A percentile compares a stretch with the other conserved stretches of the same genome.
Conservation (phyloP, 768 basidiomycete genomes). For the Tulasnella sp. region DNA sequence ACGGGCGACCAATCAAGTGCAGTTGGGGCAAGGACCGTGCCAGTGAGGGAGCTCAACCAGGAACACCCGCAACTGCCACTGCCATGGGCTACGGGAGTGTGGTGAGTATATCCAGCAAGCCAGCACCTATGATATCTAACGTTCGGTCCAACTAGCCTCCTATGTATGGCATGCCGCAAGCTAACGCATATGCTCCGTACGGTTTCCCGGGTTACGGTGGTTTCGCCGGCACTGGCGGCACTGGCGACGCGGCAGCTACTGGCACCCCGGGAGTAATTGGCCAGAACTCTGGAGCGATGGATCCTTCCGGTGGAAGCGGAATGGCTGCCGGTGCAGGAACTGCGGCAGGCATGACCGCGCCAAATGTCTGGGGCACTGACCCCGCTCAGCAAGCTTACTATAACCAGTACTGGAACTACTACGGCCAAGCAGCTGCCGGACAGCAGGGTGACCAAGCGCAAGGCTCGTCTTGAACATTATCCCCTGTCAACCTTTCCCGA, state of each 20-base stretch:
- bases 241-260: constrained; percentile 34
- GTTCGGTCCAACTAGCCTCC: constrained; percentile 37
- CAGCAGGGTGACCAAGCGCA: constrained; percentile 38
- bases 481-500: neutral
- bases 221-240: constrained; percentile 28
- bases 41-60: constrained; percentile 45
- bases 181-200: constrained; percentile 58
- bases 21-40: constrained; percentile 97
- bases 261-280: constrained; percentile 35
- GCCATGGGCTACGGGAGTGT: constrained; percentile 63
- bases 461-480: neutral
- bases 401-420: constrained; percentile 40
- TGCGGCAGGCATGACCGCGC: constrained; percentile 29
- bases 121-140: constrained; percentile 10
- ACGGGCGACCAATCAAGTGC: constrained; percentile 94
- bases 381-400: constrained; percentile 18
- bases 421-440: constrained; percentile 43
- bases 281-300: constrained; percentile 39
- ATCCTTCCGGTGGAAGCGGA: constrained; percentile 46
- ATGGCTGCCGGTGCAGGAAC: constrained; percentile 32
- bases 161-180: constrained; percentile 84
- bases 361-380: neutral
- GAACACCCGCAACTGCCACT: constrained; percentile 37
- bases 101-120: constrained; percentile 35
- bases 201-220: constrained; percentile 57